Conservation (phyloP, 2,329 filamentous ascomycete species). For the Drechmeria coniospora region DNA sequence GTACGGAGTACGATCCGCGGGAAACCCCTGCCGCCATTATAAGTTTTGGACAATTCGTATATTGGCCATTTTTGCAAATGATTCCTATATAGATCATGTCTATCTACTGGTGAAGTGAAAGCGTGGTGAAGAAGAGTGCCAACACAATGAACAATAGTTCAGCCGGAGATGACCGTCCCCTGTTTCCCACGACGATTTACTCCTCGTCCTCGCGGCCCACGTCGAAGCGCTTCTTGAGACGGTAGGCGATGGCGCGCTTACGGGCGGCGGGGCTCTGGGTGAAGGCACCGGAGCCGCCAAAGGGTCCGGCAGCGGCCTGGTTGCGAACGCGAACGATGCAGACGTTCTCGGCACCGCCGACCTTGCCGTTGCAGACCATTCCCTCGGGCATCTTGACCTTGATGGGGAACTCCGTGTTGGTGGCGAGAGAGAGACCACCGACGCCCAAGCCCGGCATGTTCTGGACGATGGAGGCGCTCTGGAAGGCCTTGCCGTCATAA, state of each 20-base stretch:
- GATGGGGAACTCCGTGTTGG: constrained; percentile 48
- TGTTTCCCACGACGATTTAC: too few species aligned
- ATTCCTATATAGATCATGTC: too few species aligned
- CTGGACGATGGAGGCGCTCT: constrained; percentile 40
- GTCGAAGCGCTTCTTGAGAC: too few species aligned
- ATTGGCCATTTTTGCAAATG: too few species aligned
- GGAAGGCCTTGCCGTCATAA: constrained; percentile 42
- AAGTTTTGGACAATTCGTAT: too few species aligned
- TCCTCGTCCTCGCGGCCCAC: too few species aligned
- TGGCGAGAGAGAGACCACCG: constrained; percentile 40
- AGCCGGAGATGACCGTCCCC: too few species aligned
- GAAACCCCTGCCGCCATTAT: too few species aligned
- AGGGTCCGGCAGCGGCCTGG: constrained; percentile 40
- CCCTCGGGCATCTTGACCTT: constrained; percentile 49
- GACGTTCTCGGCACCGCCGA: constrained; percentile 43
- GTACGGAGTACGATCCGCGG: too few species aligned
- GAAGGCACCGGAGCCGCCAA: constrained; percentile 47
- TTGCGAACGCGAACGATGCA: constrained; percentile 48
- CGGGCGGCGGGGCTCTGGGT: constrained; percentile 35
- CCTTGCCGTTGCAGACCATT: constrained; percentile 48
- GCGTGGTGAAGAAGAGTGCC: too few species aligned
- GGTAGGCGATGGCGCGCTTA: constrained; percentile 40
- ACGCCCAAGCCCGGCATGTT: constrained; percentile 43
- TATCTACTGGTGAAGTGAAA: too few species aligned
- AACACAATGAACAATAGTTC: too few species aligned